These are phyloP conservation scores for Termitomyces sp. DNA, from an alignment of 768 basidiomycete genomes.

Conservation along the genomic window DNA sequence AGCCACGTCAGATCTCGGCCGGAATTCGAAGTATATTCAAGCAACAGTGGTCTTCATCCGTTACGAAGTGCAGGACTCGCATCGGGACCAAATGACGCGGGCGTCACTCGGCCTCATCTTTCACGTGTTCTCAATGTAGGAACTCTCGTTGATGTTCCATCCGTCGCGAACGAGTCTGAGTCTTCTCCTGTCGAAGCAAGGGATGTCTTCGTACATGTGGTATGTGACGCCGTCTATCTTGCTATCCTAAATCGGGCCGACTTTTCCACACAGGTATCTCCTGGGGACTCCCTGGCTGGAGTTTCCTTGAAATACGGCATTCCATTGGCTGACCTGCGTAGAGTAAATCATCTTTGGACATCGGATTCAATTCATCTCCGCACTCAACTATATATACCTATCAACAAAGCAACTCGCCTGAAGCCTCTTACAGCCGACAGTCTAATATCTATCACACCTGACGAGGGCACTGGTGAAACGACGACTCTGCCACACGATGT, in stretches of 20 bases:
- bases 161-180: slow-evolving; percentile 9
- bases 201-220: slow-evolving; percentile 58
- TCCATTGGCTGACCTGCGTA: slow-evolving; percentile 72
- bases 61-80: slow-evolving; percentile 20
- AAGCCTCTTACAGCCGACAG: slow-evolving; percentile 25
- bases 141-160: slow-evolving; percentile 23
- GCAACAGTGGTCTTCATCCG: slow-evolving; percentile 16
- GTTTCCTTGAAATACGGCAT: slow-evolving; percentile 90
- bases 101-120: slow-evolving; percentile 22
- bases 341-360: slow-evolving; percentile 90
- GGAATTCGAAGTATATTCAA: slow-evolving; percentile 10
- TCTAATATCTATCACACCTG: slow-evolving; percentile 21
- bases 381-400: slow-evolving; percentile 73
- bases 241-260: background rate
- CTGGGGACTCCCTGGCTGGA: slow-evolving; percentile 77
- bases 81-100: slow-evolving; percentile 18
- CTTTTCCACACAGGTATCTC: slow-evolving; percentile 44
- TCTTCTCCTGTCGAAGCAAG: slow-evolving; percentile 29
- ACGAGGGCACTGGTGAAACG: slow-evolving; percentile 13
- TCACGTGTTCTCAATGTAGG: slow-evolving; percentile 18
- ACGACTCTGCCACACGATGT: slow-evolving; percentile 10
- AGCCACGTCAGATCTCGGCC: slow-evolving; percentile 19
- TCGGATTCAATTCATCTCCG: slow-evolving; percentile 90
- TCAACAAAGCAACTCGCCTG: slow-evolving; percentile 49
- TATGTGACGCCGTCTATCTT: slow-evolving; percentile 19